A percentile compares a stretch with the other conserved stretches of the same genome.
Conservation (phyloP, 179 eudicot genomes). For the Silene noctiflora region DNA sequence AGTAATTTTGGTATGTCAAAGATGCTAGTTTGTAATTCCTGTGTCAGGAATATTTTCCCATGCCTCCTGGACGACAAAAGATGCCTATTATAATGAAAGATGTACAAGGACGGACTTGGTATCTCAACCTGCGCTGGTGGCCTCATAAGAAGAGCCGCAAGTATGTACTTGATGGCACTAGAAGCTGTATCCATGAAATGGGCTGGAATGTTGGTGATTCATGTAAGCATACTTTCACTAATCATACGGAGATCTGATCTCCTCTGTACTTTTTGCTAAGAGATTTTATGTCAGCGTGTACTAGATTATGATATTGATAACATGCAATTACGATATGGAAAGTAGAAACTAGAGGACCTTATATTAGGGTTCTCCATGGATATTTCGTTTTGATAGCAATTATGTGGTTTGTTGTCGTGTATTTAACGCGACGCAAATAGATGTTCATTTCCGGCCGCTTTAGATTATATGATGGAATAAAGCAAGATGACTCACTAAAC, state of each 20-base stretch:
- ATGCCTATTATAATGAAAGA: constrained; percentile 12
- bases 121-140: constrained; percentile 14
- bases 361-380: too few relatives aligned
- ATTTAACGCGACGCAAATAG: too few relatives aligned
- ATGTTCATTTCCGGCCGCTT: too few relatives aligned
- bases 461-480: not conserved
- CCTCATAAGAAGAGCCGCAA: constrained; percentile 9
- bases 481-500: not conserved
- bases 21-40: not conserved
- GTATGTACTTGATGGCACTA: constrained; percentile 23
- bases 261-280: not conserved
- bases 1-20: not conserved
- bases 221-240: constrained; percentile 21
- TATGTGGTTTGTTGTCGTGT: too few relatives aligned
- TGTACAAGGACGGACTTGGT: constrained; percentile 1
- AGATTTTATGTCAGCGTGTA: not conserved
- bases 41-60: constrained; percentile 13
- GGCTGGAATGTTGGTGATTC: constrained; percentile 24
- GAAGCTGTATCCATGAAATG: not conserved
- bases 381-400: too few relatives aligned
- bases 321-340: not conserved
- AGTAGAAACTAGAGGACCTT: not conserved
- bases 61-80: not conserved
- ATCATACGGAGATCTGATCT: not conserved
- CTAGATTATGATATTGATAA: not conserved